Percentiles rank a stretch among this genome's conserved stretches.
These are phyloP conservation scores for Achaetomiella virescens DNA, from an alignment of 495 filamentous ascomycete genomes.

Conservation along the genomic window DNA sequence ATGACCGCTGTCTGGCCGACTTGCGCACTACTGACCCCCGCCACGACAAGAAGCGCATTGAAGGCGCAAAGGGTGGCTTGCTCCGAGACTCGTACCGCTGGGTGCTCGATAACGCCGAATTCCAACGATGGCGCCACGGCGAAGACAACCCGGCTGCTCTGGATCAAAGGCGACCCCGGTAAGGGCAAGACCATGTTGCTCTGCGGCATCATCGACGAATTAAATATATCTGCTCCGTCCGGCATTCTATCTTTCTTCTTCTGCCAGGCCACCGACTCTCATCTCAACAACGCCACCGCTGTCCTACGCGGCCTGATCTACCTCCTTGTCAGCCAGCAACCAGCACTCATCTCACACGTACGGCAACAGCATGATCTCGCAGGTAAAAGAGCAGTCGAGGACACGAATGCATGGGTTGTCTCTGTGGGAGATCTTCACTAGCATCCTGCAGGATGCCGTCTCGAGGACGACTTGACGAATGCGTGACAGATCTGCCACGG, in stretches of 20 bases:
- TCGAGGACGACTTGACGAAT: slow-evolving; percentile 39
- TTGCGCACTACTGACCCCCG: slow-evolving; percentile 1
- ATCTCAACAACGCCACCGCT: slow-evolving; percentile 35
- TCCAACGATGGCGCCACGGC: slow-evolving; percentile 28
- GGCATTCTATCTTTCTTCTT: slow-evolving; percentile 38
- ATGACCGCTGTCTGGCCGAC: slow-evolving; percentile 1
- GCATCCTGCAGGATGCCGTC: slow-evolving; percentile 1
- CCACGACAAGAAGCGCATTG: slow-evolving; percentile 22
- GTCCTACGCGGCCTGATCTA: slow-evolving; percentile 40
- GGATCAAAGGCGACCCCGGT: too few species aligned
- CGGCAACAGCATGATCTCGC: neutral
- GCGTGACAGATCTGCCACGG: slow-evolving; percentile 16
- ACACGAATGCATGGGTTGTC: neutral
- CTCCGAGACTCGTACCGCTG: slow-evolving; percentile 38
- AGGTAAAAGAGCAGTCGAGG: neutral
- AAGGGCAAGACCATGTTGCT: slow-evolving; percentile 43
- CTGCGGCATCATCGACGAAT: slow-evolving; percentile 37
- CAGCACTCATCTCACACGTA: neutral
- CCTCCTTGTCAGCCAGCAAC: slow-evolving; percentile 23
- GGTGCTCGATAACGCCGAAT: slow-evolving; percentile 37
- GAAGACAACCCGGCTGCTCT: slow-evolving; percentile 32
- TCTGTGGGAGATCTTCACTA: slow-evolving; percentile 2
- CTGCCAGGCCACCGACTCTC: too few species aligned
- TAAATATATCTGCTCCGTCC: slow-evolving; percentile 2
- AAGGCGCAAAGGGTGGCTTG: slow-evolving; percentile 32